Conservation (phyloP, 1,284 basidiomycete species). For the Leccinum proliferum region DNA sequence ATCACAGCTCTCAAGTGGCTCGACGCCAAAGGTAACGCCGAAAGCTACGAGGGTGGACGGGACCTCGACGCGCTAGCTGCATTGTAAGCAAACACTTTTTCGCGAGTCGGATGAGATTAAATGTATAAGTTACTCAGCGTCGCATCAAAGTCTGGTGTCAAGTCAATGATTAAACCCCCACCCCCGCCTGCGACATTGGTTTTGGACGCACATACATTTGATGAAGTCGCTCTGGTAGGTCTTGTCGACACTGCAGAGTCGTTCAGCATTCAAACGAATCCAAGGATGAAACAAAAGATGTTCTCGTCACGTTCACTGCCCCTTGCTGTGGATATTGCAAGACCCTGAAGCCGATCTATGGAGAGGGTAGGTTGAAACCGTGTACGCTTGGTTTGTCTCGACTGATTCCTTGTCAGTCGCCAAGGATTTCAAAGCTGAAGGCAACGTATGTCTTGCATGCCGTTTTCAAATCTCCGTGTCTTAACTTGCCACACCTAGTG, state of each 20-base stretch:
- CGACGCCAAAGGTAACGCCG: constrained; percentile 56
- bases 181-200: constrained; percentile 70
- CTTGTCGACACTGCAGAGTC: not conserved
- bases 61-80: constrained; percentile 74
- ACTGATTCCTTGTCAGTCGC: constrained; percentile 48
- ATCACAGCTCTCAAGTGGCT: constrained; percentile 87
- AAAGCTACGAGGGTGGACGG: constrained; percentile 74
- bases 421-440: constrained; percentile 71
- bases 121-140: constrained; percentile 43
- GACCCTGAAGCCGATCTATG: constrained; percentile 82
- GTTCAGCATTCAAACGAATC: constrained; percentile 5
- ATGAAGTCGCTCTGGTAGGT: constrained; percentile 66
- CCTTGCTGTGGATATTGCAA: constrained; percentile 92
- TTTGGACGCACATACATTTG: constrained; percentile 70
- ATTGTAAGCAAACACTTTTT: constrained; percentile 50
- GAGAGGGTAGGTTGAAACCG: constrained; percentile 43
- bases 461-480: not conserved
- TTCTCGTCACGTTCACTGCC: constrained; percentile 88
- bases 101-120: not conserved
- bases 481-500: constrained; percentile 43
- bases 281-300: constrained; percentile 73
- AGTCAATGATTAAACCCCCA: constrained; percentile 82
- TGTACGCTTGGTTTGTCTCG: constrained; percentile 1
- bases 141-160: constrained; percentile 70
- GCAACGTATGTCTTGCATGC: constrained; percentile 45